Evolutionary conservation across 768 basidiomycete genomes (phyloP).

Genomic region (Amanita rubescens): DNA sequence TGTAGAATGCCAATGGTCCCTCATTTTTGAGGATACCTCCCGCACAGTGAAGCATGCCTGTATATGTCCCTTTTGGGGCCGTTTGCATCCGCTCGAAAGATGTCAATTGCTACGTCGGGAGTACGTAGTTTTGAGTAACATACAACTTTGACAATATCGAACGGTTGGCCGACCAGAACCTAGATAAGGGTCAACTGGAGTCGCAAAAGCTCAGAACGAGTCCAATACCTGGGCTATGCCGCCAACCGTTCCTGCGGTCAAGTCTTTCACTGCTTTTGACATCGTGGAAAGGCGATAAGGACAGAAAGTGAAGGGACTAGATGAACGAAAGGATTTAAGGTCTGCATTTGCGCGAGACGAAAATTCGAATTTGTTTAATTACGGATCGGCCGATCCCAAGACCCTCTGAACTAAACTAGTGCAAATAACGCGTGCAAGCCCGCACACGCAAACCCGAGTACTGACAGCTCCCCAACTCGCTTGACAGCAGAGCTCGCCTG

Average conservation of each 20-base stretch:
- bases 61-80: constrained; percentile 81
- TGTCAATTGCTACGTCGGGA: background rate
- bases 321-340: background rate
- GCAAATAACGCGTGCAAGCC: background rate
- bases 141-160: constrained; percentile 97
- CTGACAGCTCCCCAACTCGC: background rate
- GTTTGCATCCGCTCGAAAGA: constrained; percentile 84
- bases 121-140: constrained; percentile 23
- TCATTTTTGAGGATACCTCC: constrained; percentile 87
- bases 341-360: background rate
- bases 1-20: constrained; percentile 92
- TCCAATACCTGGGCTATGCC: constrained; percentile 72
- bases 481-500: background rate
- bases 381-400: constrained; percentile 1
- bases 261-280: constrained; percentile 75
- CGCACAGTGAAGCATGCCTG: constrained; percentile 83
- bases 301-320: background rate
- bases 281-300: constrained; percentile 19
- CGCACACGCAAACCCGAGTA: constrained; percentile 1
- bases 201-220: constrained; percentile 7
- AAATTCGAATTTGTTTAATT: background rate
- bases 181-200: constrained; percentile 22
- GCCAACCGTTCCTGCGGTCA: constrained; percentile 86
- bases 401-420: background rate
- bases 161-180: constrained; percentile 90